Percentiles rank a stretch among this genome's conserved stretches.
Conservation (phyloP, 2,329 filamentous ascomycete species). For the Bipolaris victoriae region DNA sequence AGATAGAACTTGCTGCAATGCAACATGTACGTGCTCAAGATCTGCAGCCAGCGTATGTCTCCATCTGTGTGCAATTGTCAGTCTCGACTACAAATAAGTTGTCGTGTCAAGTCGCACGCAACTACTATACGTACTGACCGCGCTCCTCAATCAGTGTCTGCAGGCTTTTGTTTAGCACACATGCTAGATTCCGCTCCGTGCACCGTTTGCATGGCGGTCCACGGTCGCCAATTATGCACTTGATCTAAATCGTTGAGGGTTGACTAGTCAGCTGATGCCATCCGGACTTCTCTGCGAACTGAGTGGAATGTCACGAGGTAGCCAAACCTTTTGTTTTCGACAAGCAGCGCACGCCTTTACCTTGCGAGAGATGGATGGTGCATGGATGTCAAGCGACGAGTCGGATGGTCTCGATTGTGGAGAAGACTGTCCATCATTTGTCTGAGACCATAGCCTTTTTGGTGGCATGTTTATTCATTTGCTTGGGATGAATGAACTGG, state of each 20-base stretch:
- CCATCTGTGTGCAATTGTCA: neutral
- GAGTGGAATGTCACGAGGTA: neutral
- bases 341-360: conserved; percentile 59
- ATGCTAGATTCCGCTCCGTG: conserved; percentile 57
- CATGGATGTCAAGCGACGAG: neutral
- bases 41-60: conserved; percentile 27
- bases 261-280: neutral
- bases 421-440: neutral
- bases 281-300: conserved; percentile 5
- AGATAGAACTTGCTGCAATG: conserved; percentile 52
- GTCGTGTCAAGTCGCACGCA: conserved; percentile 25
- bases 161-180: conserved; percentile 60
- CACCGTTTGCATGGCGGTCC: conserved; percentile 59
- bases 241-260: conserved; percentile 44
- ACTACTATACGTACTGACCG: conserved; percentile 33
- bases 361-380: conserved; percentile 41
- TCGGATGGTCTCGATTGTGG: neutral
- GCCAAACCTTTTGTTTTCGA: conserved; percentile 56
- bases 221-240: conserved; percentile 59
- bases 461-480: neutral
- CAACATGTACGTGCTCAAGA: conserved; percentile 40
- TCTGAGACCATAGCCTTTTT: neutral
- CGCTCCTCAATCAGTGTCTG: conserved; percentile 57
- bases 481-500: neutral
- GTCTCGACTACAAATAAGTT: neutral